Evolutionary conservation across 495 filamentous ascomycete genomes (phyloP).

Genomic region (Daldinia loculata): DNA sequence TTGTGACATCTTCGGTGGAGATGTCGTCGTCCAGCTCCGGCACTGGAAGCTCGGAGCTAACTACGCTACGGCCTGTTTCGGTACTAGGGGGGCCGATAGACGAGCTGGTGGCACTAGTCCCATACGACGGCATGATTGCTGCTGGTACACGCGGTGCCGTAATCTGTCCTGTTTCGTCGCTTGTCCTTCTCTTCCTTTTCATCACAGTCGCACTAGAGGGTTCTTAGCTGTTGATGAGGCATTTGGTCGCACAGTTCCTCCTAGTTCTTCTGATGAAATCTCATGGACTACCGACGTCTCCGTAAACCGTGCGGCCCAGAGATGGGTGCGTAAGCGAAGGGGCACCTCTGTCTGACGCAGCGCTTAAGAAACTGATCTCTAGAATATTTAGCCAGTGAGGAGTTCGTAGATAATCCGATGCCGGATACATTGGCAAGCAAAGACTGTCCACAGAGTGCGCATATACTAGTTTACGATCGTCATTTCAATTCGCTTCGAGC

Average conservation of each 20-base stretch:
- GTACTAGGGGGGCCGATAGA: constrained; percentile 35
- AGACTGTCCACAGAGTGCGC: constrained; percentile 1
- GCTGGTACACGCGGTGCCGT: constrained; percentile 25
- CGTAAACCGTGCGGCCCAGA: constrained; percentile 17
- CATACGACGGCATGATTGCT: constrained; percentile 42
- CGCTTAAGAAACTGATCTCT: constrained; percentile 1
- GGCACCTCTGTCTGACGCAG: not conserved
- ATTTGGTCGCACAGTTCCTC: constrained; percentile 16
- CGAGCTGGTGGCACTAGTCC: constrained; percentile 38
- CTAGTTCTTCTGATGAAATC: constrained; percentile 8
- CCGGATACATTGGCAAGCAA: constrained; percentile 12
- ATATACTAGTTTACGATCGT: constrained; percentile 2
- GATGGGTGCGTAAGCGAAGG: constrained; percentile 22
- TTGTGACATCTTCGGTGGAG: constrained; percentile 46
- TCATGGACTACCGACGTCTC: constrained; percentile 18
- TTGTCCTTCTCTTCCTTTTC: constrained; percentile 33
- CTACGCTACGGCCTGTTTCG: constrained; percentile 24
- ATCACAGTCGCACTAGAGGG: constrained; percentile 18
- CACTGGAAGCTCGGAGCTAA: constrained; percentile 39
- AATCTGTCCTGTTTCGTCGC: constrained; percentile 19
- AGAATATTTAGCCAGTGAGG: constrained; percentile 8
- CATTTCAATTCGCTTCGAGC: constrained; percentile 7
- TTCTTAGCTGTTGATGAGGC: constrained; percentile 7
- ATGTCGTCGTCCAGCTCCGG: constrained; percentile 45
- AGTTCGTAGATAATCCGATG: constrained; percentile 1